Evolutionary conservation across 2,329 filamentous ascomycete species (phyloP), one percentile per base, ranked within the genome.

Genomic region (Penicillium sp.): DNA sequence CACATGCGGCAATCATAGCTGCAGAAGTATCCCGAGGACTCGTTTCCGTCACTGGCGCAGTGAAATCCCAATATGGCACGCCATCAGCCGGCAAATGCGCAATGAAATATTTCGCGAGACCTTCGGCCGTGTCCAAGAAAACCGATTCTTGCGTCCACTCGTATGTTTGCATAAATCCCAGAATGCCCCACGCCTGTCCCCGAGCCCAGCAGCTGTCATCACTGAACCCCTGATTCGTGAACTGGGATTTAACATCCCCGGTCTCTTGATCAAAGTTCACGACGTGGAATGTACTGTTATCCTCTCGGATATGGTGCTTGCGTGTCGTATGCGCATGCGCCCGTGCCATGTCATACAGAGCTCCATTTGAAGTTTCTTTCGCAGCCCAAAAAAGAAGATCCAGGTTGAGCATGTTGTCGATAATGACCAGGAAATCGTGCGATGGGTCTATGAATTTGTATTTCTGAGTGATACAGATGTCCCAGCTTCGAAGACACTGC

Each of bases 41-140:
- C 0, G 13, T 13, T 0, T 29, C 37, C 0, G 40, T 48, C 1
- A 64, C 62, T 42, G 79, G 79, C 0, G 79, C 79, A 52, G 81
- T 75, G 37, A 81, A 81, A 48, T 82, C 79, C 79, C 78, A 82
- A 2, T 72, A 68, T 1, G 79, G 78, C 0, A 80, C 74, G 0
- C 68, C 60, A 13, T 69, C 70, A 2, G 65, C 63, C 0, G 72
- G 68, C 15, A 81, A 61, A 0, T 75, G 64, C 0, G 61, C 43
- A 2, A 81, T 56, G 52, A 82, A 82, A 50, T 77, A 78, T 24
- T 78, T 68, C 1, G 77, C 78, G 32, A 76, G 65, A 1, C 71
- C 71, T 3, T 74, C 71, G 0, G 79, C 73, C 2, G 78, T 78
- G 0, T 70, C 56, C 8, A 68, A 36, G 8, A 7, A 18, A 36